Percentiles rank a stretch among this genome's conserved stretches.
These are phyloP conservation scores for Fomitopsis serialis DNA, from an alignment of 768 basidiomycete genomes.

Conservation along the genomic window DNA sequence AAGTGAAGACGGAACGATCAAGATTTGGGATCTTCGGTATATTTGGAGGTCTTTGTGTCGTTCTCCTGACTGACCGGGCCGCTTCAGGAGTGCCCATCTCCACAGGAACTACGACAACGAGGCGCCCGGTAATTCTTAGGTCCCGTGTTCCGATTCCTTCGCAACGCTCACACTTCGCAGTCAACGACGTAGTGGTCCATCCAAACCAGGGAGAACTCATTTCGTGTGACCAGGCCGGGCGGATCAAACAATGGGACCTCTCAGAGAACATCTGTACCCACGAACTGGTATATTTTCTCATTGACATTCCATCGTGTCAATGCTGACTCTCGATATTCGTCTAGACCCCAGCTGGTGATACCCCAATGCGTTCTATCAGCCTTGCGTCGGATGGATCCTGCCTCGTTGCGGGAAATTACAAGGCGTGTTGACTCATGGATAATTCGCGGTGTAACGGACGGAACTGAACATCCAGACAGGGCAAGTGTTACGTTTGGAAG, in stretches of 20 bases:
- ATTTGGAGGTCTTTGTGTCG: constrained; percentile 20
- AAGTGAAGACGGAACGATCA: constrained; percentile 95
- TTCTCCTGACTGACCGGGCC: constrained; percentile 12
- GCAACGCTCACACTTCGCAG: constrained; percentile 29
- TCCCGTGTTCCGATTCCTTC: background rate
- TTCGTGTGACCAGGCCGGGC: constrained; percentile 95
- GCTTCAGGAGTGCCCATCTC: constrained; percentile 65
- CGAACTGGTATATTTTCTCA: constrained; percentile 65
- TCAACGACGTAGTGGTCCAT: constrained; percentile 96
- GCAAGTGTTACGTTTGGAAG: constrained; percentile 97
- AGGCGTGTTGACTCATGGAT: constrained; percentile 41
- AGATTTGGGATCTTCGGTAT: constrained; percentile 98
- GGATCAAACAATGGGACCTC: constrained; percentile 98
- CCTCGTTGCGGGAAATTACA: constrained; percentile 95
- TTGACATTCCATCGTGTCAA: background rate
- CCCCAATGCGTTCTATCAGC: constrained; percentile 92
- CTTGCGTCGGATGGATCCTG: constrained; percentile 94
- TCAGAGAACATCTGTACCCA: constrained; percentile 95
- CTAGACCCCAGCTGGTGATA: constrained; percentile 93
- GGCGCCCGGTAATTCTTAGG: constrained; percentile 69
- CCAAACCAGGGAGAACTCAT: constrained; percentile 99
- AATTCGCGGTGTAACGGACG: constrained; percentile 7
- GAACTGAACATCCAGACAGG: constrained; percentile 42
- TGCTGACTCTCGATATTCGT: constrained; percentile 2
- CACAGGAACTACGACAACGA: constrained; percentile 95